A percentile compares a stretch with the other conserved stretches of the same genome.
Conservation (phyloP, 2,329 filamentous ascomycete species). For the Pochonia chlamydosporia region DNA sequence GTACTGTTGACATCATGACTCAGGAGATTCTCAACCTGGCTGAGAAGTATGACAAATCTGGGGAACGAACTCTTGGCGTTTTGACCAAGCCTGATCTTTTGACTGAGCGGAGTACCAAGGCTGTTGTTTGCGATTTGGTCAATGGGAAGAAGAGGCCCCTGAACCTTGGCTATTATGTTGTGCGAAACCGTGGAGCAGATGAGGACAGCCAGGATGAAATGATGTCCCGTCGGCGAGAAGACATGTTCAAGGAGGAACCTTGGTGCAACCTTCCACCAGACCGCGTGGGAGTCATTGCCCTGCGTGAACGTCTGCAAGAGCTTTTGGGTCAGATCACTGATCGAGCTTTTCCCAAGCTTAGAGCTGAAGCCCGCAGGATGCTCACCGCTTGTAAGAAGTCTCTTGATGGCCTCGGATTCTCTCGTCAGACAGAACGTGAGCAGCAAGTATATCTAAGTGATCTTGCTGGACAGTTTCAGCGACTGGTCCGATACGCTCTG, state of each 20-base stretch:
- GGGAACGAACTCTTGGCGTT: constrained; percentile 38
- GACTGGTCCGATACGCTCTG: not conserved
- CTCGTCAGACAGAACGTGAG: not conserved
- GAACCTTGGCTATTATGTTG: constrained; percentile 41
- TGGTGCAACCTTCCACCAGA: constrained; percentile 10
- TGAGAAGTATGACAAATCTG: constrained; percentile 30
- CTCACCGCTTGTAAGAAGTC: constrained; percentile 5
- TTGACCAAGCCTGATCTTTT: constrained; percentile 58
- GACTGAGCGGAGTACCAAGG: constrained; percentile 30
- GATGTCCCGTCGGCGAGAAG: constrained; percentile 24
- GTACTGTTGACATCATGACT: constrained; percentile 33
- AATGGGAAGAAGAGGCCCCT: constrained; percentile 32
- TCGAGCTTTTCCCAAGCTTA: constrained; percentile 29
- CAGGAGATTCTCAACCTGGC: constrained; percentile 34
- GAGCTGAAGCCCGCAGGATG: constrained; percentile 19
- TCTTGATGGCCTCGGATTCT: not conserved
- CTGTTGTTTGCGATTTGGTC: constrained; percentile 35
- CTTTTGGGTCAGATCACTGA: constrained; percentile 36
- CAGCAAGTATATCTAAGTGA: constrained; percentile 2
- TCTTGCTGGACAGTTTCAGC: constrained; percentile 2
- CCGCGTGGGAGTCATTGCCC: constrained; percentile 26
- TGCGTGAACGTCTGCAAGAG: constrained; percentile 27
- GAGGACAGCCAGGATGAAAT: constrained; percentile 23
- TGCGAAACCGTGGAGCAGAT: constrained; percentile 42
- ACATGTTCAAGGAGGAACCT: constrained; percentile 35